A percentile compares a stretch with the other conserved stretches of the same genome.
phyloP scores from a whole-genome alignment of 257 asterid genomes.

The Ligustrum vulgare region DNA sequence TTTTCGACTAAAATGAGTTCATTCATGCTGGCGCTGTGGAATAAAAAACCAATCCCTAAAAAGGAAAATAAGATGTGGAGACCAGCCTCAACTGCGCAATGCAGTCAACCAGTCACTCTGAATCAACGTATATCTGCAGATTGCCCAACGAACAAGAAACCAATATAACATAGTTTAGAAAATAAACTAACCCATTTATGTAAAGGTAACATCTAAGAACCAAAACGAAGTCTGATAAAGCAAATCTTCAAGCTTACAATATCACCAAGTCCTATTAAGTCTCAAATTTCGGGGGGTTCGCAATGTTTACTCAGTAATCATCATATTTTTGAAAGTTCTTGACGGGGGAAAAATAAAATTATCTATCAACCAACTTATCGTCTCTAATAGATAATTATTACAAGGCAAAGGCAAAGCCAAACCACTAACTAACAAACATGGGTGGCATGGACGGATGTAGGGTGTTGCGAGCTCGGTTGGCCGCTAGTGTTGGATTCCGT shows the following conservation, averaged over 20 bases:
- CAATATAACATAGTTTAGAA: background rate
- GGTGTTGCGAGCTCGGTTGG: no score
- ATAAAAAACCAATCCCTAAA: slow-evolving; percentile 15
- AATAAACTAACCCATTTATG: background rate
- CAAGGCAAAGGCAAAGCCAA: background rate
- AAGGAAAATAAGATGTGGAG: slow-evolving; percentile 5
- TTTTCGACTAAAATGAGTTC: background rate
- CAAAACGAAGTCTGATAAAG: background rate
- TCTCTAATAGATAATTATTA: background rate
- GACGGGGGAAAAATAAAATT: slow-evolving; percentile 4
- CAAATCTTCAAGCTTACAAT: slow-evolving; percentile 2
- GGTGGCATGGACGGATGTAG: no score
- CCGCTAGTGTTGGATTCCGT: no score
- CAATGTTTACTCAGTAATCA: background rate
- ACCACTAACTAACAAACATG: no score
- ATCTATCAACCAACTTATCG: background rate
- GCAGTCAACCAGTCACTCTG: slow-evolving; percentile 17
- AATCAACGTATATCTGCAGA: slow-evolving; percentile 54
- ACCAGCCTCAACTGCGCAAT: slow-evolving; percentile 17
- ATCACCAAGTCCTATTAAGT: background rate
- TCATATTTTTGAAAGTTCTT: slow-evolving; percentile 1
- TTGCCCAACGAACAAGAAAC: slow-evolving; percentile 16
- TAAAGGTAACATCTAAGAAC: background rate
- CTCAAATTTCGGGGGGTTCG: background rate
- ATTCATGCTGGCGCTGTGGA: background rate